These are phyloP conservation scores for Chamaenerion angustifolium DNA, from an alignment of 345 rosid species.

Conservation along the genomic window DNA sequence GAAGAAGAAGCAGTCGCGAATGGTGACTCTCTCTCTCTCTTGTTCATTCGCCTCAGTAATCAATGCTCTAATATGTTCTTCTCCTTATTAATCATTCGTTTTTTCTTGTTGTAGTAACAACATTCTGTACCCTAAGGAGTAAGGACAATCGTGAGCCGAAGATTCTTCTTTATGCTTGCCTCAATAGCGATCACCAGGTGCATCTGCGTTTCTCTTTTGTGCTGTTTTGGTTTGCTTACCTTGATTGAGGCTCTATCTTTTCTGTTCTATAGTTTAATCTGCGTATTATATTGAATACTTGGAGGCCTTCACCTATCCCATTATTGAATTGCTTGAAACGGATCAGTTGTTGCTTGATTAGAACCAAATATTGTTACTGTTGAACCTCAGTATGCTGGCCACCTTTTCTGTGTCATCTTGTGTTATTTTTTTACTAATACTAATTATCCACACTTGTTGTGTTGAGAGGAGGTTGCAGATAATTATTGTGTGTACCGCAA, in stretches of 20 bases:
- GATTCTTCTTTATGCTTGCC: slow-evolving; percentile 34
- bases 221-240: not conserved
- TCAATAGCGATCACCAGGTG: slow-evolving; percentile 38
- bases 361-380: too few relatives aligned
- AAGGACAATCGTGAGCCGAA: slow-evolving; percentile 25
- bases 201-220: not conserved
- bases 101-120: slow-evolving; percentile 22
- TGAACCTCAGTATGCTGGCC: too few relatives aligned
- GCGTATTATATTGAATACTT: not conserved
- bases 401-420: too few relatives aligned
- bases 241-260: not conserved
- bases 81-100: too few relatives aligned
- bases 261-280: not conserved
- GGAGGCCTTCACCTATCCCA: not conserved
- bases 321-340: not conserved
- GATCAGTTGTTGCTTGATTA: too few relatives aligned
- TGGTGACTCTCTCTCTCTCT: slow-evolving; percentile 15
- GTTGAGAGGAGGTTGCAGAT: slow-evolving; percentile 33
- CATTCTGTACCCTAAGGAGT: slow-evolving; percentile 32
- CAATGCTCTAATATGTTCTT: not conserved
- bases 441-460: too few relatives aligned
- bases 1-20: slow-evolving; percentile 12
- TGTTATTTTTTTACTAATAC: too few relatives aligned
- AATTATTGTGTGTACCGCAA: slow-evolving; percentile 31
- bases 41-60: not conserved